Conservation (phyloP, 306 rosid species). For the apple (Malus domestica) region ASM211411v1 NC_041797.1:282501-283000, state of each 20-base stretch:
- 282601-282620: background rate
- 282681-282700: background rate
- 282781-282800: slow-evolving; percentile 72
- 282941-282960: slow-evolving; percentile 57
- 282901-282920: slow-evolving; percentile 83
- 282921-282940: slow-evolving; percentile 96
- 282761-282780: slow-evolving; percentile 53
- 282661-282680: background rate
- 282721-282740: slow-evolving; percentile 33
- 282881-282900: slow-evolving; percentile 70
- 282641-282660: background rate
- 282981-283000: background rate
- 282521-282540: background rate
- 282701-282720: slow-evolving; percentile 58
- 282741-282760: slow-evolving; percentile 36
- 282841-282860: slow-evolving; percentile 95
- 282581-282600: background rate
- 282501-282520: background rate
- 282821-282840: slow-evolving; percentile 81
- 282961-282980: background rate
- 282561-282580: background rate
- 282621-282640: background rate
- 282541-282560: background rate
- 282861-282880: slow-evolving; percentile 92
- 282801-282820: slow-evolving; percentile 84